A percentile compares a stretch with the other conserved stretches of the same genome.
Evolutionary conservation across 257 asterid species (phyloP).

Genomic region (Catharanthus roseus): DNA sequence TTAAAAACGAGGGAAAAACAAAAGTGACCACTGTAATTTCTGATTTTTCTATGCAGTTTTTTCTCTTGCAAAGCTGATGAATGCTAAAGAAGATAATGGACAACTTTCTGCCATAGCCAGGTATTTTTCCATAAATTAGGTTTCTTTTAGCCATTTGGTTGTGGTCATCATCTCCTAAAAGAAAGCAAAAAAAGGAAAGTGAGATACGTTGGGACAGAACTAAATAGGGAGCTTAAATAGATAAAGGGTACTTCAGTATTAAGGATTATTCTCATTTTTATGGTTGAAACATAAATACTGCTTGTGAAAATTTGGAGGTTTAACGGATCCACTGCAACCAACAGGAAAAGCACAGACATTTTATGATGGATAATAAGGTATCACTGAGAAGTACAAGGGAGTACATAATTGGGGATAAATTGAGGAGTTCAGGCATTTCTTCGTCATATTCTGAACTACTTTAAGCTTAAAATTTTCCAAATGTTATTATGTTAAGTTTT

Average conservation of each 20-base stretch:
- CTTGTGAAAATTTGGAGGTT: too few species aligned
- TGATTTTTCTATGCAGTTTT: slow-evolving; percentile 51
- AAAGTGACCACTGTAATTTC: background rate
- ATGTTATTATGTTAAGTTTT: background rate
- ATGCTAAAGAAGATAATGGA: slow-evolving; percentile 86
- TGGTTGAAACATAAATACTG: too few species aligned
- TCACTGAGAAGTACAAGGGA: too few species aligned
- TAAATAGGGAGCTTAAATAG: background rate
- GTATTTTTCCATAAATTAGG: slow-evolving; percentile 28
- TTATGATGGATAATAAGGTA: too few species aligned
- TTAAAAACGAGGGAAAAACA: too few species aligned
- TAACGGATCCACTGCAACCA: too few species aligned
- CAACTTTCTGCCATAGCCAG: slow-evolving; percentile 92
- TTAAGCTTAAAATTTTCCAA: background rate
- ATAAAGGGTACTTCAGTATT: too few species aligned
- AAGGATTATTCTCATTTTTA: too few species aligned
- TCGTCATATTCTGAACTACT: background rate
- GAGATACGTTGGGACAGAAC: background rate
- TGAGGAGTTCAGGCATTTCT: background rate
- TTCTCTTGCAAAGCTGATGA: slow-evolving; percentile 92
- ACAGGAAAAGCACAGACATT: too few species aligned
- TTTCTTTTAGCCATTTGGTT: slow-evolving; percentile 1
- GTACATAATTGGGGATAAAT: too few species aligned
- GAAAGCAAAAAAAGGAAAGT: background rate
- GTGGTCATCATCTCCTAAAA: background rate